Conservation (phyloP, 164 flowering plant genomes). For the Malania oleifera region DNA sequence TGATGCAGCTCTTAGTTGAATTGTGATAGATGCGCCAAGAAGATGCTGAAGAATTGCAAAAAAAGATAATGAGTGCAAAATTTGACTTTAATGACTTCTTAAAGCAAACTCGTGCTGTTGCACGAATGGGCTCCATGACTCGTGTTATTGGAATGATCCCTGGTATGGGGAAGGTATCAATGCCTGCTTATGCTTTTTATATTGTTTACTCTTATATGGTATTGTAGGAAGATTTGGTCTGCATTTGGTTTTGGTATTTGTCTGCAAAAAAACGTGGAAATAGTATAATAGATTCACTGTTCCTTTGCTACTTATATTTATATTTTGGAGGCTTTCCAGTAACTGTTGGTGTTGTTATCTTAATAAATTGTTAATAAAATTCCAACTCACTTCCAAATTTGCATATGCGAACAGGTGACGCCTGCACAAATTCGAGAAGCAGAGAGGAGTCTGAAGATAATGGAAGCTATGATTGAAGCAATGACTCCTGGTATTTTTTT, state of each 20-base stretch:
- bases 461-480: conserved; percentile 94
- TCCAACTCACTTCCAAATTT: not conserved
- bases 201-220: no score
- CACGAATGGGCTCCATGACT: conserved; percentile 91
- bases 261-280: not conserved
- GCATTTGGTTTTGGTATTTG: not conserved
- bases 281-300: no score
- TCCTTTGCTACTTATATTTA: not conserved
- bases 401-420: conserved; percentile 50
- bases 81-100: conserved; percentile 97
- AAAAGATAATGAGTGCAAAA: conserved; percentile 96
- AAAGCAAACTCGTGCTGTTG: conserved; percentile 95
- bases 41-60: conserved; percentile 93
- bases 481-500: conserved; percentile 84
- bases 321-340: not conserved
- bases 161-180: conserved; percentile 89
- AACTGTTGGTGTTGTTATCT: not conserved
- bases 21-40: conserved; percentile 83
- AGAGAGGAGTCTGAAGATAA: conserved; percentile 78
- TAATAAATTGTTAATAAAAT: not conserved
- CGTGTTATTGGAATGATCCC: conserved; percentile 98
- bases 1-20: conserved; percentile 6
- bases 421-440: conserved; percentile 98
- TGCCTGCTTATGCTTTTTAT: not conserved
- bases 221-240: no score